These are phyloP conservation scores for Remersonia thermophila DNA, from an alignment of 2,329 filamentous ascomycete species.

Conservation along the genomic window DNA sequence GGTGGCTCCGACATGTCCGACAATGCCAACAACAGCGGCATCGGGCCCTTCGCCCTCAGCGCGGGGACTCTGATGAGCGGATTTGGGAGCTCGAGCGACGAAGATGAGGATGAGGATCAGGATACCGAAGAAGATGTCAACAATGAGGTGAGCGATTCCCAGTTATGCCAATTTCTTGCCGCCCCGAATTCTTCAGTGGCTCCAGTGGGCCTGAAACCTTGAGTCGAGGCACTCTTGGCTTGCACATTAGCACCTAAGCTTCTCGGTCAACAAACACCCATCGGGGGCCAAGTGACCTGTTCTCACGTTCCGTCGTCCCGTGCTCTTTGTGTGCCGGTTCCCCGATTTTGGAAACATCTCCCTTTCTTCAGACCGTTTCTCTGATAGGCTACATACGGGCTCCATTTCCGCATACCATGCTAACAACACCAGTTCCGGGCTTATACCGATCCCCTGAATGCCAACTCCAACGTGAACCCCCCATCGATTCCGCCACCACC, in stretches of 20 bases:
- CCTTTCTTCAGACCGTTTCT: neutral
- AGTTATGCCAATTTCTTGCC: conserved; percentile 1
- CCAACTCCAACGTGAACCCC: conserved; percentile 35
- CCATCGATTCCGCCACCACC: conserved; percentile 48
- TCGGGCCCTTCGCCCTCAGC: conserved; percentile 60
- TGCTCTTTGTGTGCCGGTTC: neutral
- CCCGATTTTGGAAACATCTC: no score
- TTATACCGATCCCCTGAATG: conserved; percentile 43
- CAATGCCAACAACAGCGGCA: conserved; percentile 50
- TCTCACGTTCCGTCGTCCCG: neutral
- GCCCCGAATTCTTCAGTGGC: neutral
- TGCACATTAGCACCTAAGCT: no score
- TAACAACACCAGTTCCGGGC: conserved; percentile 49
- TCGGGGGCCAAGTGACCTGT: neutral
- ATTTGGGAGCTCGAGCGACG: conserved; percentile 89
- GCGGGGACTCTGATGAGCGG: conserved; percentile 70
- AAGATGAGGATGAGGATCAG: conserved; percentile 91
- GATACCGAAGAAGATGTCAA: conserved; percentile 66
- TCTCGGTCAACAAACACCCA: no score
- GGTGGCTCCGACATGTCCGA: conserved; percentile 58
- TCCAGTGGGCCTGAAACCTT: neutral
- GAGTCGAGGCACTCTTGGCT: neutral
- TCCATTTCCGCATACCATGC: no score
- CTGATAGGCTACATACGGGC: neutral
- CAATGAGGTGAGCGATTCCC: conserved; percentile 46